Evolutionary conservation across 768 basidiomycete species (phyloP).

Genomic region (Lanmaoa rubissima): DNA sequence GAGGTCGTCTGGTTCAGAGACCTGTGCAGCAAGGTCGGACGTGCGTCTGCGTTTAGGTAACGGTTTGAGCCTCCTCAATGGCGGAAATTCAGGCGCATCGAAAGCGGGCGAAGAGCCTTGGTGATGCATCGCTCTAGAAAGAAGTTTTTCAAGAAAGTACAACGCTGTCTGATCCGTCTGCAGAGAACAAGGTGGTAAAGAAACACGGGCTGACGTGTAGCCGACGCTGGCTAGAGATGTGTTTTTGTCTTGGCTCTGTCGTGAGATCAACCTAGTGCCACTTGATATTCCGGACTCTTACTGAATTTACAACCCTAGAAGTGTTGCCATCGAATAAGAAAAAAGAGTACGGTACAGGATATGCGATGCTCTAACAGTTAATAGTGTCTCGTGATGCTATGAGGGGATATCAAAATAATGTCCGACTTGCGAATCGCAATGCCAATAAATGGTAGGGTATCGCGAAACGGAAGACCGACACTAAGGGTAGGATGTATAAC

Average conservation of each 20-base stretch:
- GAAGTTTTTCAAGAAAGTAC: conserved; percentile 15
- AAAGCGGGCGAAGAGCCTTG: conserved; percentile 57
- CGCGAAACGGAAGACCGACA: conserved; percentile 53
- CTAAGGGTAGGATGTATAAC: conserved; percentile 35
- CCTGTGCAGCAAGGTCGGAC: conserved; percentile 31
- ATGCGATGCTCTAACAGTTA: conserved; percentile 67
- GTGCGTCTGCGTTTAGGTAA: conserved; percentile 74
- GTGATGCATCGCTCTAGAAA: conserved; percentile 43
- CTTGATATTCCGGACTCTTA: not conserved
- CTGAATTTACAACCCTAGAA: conserved; percentile 12
- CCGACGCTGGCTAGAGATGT: not conserved
- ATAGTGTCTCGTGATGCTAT: conserved; percentile 59
- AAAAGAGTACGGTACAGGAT: conserved; percentile 42
- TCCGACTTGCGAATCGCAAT: conserved; percentile 50
- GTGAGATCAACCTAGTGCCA: conserved; percentile 19
- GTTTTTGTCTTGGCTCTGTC: not conserved
- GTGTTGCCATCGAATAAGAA: conserved; percentile 25
- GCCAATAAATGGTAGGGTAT: conserved; percentile 44
- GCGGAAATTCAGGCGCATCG: conserved; percentile 62
- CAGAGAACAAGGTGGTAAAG: conserved; percentile 21
- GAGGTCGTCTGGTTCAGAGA: conserved; percentile 27
- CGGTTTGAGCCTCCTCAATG: conserved; percentile 68
- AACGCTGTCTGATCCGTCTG: conserved; percentile 12
- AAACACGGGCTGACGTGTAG: conserved; percentile 33
- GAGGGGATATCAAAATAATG: conserved; percentile 40